Conservation (phyloP, 2,329 filamentous ascomycete genomes). For the Lojkania enalia region DNA sequence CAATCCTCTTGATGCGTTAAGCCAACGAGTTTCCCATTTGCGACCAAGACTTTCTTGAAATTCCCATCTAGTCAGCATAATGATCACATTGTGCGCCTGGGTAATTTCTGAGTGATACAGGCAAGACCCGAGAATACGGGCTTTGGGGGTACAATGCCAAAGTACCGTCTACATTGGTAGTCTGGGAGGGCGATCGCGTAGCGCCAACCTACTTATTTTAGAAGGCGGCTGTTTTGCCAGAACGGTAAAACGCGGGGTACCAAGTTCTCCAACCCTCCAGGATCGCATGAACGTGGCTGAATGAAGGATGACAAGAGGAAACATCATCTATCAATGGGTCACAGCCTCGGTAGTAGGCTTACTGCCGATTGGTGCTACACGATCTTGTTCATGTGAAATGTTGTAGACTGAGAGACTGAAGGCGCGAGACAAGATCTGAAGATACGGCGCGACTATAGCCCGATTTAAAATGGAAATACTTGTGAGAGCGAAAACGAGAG, state of each 20-base stretch:
- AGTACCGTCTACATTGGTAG: not conserved
- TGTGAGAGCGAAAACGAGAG: too few species aligned
- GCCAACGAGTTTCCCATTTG: not conserved
- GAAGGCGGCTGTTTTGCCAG: conserved; percentile 14
- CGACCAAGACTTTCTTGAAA: not conserved
- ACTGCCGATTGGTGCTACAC: too few species aligned
- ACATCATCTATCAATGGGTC: too few species aligned
- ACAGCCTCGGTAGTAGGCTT: too few species aligned
- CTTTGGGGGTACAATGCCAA: not conserved
- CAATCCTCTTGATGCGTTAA: conserved; percentile 1
- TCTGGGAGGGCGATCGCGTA: not conserved
- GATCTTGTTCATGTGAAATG: too few species aligned
- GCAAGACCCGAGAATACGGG: not conserved
- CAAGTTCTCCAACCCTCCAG: not conserved
- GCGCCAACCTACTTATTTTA: not conserved
- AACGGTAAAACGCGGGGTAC: conserved; percentile 17
- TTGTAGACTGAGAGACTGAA: too few species aligned
- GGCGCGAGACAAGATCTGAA: too few species aligned
- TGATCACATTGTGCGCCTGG: conserved; percentile 8
- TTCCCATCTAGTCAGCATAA: conserved; percentile 2
- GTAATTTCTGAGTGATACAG: not conserved
- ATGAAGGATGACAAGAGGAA: too few species aligned
- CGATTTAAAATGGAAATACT: too few species aligned
- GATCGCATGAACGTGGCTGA: too few species aligned
- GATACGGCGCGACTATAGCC: too few species aligned